Conservation (phyloP, 129 eudicot species). For the Pittosporum tobira region DNA sequence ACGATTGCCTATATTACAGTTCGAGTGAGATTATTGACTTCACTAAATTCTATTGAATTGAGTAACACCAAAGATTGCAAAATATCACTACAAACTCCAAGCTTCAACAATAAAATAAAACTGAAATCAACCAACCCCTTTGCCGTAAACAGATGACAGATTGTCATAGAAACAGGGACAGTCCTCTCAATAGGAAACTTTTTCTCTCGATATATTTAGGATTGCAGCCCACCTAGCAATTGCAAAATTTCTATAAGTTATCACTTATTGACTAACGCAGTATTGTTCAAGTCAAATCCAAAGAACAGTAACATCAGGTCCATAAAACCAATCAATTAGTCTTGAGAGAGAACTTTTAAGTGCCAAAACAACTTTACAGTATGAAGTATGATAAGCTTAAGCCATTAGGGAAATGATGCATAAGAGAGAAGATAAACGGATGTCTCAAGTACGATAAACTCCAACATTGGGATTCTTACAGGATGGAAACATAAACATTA, state of each 20-base stretch:
- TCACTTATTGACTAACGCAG: not conserved
- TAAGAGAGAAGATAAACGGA: not conserved
- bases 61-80: no score
- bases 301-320: not conserved
- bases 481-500: not conserved
- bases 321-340: not conserved
- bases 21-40: no score
- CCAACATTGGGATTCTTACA: not conserved
- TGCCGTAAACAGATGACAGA: not conserved
- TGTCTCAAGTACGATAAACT: not conserved
- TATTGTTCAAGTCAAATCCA: not conserved
- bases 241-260: not conserved
- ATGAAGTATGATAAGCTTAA: not conserved
- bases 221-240: no score
- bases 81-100: no score
- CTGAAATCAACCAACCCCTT: not conserved
- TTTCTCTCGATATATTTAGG: no score
- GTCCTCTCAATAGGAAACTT: not conserved
- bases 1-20: no score
- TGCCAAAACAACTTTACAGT: not conserved
- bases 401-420: not conserved
- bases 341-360: not conserved
- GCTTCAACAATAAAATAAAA: no score
- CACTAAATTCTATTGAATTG: no score
- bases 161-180: no score